phyloP scores from a whole-genome alignment of 2,329 filamentous ascomycete genomes.

The Ophiostoma tasmaniense region DNA sequence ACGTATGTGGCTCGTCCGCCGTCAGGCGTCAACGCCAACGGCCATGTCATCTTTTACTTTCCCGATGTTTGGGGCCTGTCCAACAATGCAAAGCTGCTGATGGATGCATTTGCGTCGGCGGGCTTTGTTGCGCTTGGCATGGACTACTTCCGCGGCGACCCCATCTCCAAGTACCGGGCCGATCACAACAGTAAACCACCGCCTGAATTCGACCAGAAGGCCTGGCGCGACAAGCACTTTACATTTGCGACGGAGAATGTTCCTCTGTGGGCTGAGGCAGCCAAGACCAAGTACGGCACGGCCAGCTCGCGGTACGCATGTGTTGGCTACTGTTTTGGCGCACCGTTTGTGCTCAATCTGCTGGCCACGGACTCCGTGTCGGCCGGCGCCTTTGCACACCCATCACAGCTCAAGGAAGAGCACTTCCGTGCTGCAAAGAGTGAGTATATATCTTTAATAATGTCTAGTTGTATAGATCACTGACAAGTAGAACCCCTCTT shows the following conservation, averaged over 20 bases:
- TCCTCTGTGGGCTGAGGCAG: constrained; percentile 36
- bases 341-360: constrained; percentile 37
- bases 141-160: constrained; percentile 25
- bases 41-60: constrained; percentile 21
- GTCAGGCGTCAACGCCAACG: constrained; percentile 14
- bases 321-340: constrained; percentile 36
- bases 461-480: background rate
- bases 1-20: constrained; percentile 25
- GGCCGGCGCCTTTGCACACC: constrained; percentile 43
- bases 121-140: constrained; percentile 20
- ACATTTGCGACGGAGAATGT: constrained; percentile 35
- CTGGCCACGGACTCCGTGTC: constrained; percentile 31
- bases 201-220: constrained; percentile 38
- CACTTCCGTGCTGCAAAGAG: constrained; percentile 34
- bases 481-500: constrained; percentile 32
- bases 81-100: constrained; percentile 21
- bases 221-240: constrained; percentile 40
- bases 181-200: constrained; percentile 25
- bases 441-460: constrained; percentile 19
- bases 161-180: constrained; percentile 25
- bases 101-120: constrained; percentile 22
- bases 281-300: constrained; percentile 30
- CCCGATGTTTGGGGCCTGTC: constrained; percentile 22
- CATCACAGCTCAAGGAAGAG: constrained; percentile 39
- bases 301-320: constrained; percentile 31